Evolutionary conservation across 2,329 filamentous ascomycete species (phyloP).

Genomic region (Alternaria novae-zelandiae): DNA sequence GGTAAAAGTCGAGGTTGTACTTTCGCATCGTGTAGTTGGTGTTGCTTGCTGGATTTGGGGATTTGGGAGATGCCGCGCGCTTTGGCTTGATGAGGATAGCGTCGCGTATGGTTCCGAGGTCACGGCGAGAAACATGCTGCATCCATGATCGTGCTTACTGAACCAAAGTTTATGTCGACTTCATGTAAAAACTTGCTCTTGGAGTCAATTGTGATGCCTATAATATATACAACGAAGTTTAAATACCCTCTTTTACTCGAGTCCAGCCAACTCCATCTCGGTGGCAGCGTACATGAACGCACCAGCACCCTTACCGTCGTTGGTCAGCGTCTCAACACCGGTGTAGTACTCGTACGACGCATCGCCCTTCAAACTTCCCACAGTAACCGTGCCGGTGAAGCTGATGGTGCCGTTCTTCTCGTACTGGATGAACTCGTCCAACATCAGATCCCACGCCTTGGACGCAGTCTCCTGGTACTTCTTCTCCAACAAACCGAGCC

Average conservation of each 20-base stretch:
- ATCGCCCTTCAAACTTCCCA: conserved; percentile 59
- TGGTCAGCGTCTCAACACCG: conserved; percentile 39
- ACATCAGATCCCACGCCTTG: conserved; percentile 54
- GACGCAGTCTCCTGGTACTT: conserved; percentile 49
- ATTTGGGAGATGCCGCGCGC: not conserved
- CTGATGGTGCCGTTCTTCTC: conserved; percentile 56
- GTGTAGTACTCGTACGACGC: conserved; percentile 58
- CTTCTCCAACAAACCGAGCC: conserved; percentile 40
- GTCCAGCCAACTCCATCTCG: conserved; percentile 36
- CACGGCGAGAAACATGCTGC: not conserved
- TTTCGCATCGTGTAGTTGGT: not conserved
- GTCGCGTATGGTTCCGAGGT: not conserved
- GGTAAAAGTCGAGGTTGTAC: not conserved
- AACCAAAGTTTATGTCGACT: not conserved
- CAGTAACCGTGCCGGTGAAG: conserved; percentile 60
- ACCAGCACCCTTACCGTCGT: conserved; percentile 52
- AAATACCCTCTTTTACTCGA: not conserved
- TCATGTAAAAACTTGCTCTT: not conserved
- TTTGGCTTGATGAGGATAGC: conserved; percentile 1
- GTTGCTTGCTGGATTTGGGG: not conserved
- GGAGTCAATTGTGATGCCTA: not conserved
- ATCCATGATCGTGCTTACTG: not conserved
- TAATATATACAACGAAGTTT: conserved; percentile 6
- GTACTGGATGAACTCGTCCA: conserved; percentile 55
- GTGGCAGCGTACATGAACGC: conserved; percentile 49